Conservation (phyloP, 2,329 filamentous ascomycete genomes). For the Furcasterigmium sp. region DNA sequence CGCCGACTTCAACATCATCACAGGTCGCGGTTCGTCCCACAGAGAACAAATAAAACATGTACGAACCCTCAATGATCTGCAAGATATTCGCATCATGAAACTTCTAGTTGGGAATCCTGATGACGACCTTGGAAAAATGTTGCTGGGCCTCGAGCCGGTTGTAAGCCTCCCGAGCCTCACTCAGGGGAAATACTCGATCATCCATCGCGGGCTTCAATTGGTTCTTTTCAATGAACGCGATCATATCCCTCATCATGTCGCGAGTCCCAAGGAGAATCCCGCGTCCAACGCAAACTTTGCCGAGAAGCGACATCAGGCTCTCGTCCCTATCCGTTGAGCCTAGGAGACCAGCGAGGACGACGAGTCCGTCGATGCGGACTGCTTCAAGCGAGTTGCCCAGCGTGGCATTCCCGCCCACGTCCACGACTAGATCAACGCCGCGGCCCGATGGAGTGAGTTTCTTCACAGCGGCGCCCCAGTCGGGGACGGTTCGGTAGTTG, state of each 20-base stretch:
- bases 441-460: slow-evolving; percentile 36
- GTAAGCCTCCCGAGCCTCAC: slow-evolving; percentile 25
- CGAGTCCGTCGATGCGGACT: slow-evolving; percentile 28
- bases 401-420: slow-evolving; percentile 62
- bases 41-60: no score
- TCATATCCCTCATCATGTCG: slow-evolving; percentile 20
- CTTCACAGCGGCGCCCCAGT: slow-evolving; percentile 56
- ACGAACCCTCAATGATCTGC: no score
- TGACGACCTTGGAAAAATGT: slow-evolving; percentile 29
- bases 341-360: slow-evolving; percentile 21
- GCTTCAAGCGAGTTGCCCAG: slow-evolving; percentile 50
- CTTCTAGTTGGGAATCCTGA: slow-evolving; percentile 14
- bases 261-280: slow-evolving; percentile 21
- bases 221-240: slow-evolving; percentile 24
- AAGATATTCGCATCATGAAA: no score
- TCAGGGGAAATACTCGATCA: slow-evolving; percentile 21
- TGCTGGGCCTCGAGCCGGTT: slow-evolving; percentile 22
- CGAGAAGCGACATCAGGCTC: slow-evolving; percentile 17
- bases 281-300: slow-evolving; percentile 20
- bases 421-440: slow-evolving; percentile 59
- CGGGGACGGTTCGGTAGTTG: slow-evolving; percentile 53
- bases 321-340: slow-evolving; percentile 20
- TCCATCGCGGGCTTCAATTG: slow-evolving; percentile 23
- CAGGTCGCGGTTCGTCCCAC: no score
- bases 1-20: no score